Percentiles rank a stretch among this genome's conserved stretches.
Evolutionary conservation across 2,329 filamentous ascomycete species (phyloP).

Genomic region (Aurifilum marmelostoma): DNA sequence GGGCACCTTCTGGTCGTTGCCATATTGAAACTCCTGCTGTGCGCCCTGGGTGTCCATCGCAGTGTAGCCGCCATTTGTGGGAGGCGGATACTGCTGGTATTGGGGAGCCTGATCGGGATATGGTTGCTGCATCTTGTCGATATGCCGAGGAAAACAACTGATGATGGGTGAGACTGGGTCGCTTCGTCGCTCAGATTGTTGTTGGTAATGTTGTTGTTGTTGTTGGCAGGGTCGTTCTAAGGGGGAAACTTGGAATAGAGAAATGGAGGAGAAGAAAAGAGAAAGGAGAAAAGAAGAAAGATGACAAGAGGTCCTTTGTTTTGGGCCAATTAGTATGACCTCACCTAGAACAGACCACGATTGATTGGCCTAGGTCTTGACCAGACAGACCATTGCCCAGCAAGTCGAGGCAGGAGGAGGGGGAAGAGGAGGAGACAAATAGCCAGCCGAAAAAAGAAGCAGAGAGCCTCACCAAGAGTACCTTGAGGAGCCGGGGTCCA

Average conservation of each 20-base stretch:
- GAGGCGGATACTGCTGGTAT: constrained; percentile 11
- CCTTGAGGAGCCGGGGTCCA: not conserved
- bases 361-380: no score
- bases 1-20: constrained; percentile 48
- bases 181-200: not conserved
- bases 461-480: not conserved
- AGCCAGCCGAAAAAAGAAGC: not conserved
- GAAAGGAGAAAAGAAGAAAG: not conserved
- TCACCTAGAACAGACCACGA: no score
- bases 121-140: constrained; percentile 8
- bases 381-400: not conserved
- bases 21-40: constrained; percentile 27
- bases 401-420: no score
- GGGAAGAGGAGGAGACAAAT: not conserved
- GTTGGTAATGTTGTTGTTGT: not conserved
- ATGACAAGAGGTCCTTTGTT: not conserved
- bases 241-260: not conserved
- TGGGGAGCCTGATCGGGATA: constrained; percentile 2
- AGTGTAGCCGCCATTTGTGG: constrained; percentile 4
- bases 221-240: not conserved
- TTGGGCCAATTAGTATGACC: not conserved
- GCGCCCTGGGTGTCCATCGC: constrained; percentile 15
- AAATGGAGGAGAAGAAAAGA: not conserved
- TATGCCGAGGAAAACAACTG: no score
- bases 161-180: not conserved